Evolutionary conservation across 345 rosid genomes (phyloP).

Genomic region (Rhizophora apiculata): DNA sequence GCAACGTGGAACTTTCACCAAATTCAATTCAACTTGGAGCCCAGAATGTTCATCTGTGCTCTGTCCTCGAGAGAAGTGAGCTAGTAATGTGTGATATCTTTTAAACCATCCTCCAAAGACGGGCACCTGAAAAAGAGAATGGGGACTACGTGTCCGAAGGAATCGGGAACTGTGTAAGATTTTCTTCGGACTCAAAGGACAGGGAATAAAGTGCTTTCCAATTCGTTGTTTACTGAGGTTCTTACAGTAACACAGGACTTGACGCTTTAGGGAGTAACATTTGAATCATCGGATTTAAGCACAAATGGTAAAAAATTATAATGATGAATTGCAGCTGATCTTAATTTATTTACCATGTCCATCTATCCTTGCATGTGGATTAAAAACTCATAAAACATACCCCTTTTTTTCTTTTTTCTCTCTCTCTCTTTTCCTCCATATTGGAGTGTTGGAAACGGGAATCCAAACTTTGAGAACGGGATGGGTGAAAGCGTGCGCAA

Average conservation of each 20-base stretch:
- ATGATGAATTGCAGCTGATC: too few species aligned
- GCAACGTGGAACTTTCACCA: neutral
- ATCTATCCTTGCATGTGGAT: conserved; percentile 35
- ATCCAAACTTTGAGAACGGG: too few species aligned
- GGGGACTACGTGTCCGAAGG: conserved; percentile 32
- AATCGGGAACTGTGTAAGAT: conserved; percentile 55
- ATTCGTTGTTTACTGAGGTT: neutral
- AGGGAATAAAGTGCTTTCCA: conserved; percentile 41
- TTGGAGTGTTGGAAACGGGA: neutral
- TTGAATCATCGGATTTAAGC: too few species aligned
- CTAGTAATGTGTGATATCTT: conserved; percentile 2
- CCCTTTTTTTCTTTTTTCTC: conserved; percentile 7
- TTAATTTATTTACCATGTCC: too few species aligned
- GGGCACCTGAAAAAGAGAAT: conserved; percentile 36
- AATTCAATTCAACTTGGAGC: neutral
- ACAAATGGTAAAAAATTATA: too few species aligned
- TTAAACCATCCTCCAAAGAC: conserved; percentile 24
- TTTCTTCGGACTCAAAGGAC: conserved; percentile 39
- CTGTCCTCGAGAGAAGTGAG: conserved; percentile 1
- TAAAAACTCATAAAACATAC: conserved; percentile 16
- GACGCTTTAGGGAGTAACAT: neutral
- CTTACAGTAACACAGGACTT: neutral
- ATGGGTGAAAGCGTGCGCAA: too few species aligned
- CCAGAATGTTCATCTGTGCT: neutral
- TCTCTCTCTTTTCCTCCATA: conserved; percentile 30